Percentiles rank a stretch among this genome's conserved stretches.
Conservation (phyloP, 495 filamentous ascomycete genomes). For the Aspergillus sclerotiicarbonarius region DNA sequence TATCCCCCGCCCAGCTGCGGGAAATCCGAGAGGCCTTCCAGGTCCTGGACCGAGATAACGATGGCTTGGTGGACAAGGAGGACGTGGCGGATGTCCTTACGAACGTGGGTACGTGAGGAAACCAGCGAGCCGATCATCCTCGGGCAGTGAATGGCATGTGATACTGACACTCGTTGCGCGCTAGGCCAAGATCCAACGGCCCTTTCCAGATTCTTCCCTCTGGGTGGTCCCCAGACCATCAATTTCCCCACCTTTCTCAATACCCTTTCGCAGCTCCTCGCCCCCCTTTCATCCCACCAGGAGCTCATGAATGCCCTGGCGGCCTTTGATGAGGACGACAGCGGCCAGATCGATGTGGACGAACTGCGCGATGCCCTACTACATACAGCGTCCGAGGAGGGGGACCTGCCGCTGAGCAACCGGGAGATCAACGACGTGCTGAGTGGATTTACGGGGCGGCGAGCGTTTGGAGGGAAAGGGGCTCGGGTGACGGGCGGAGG, state of each 20-base stretch:
- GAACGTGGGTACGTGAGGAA: conserved; percentile 60
- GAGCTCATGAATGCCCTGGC: conserved; percentile 86
- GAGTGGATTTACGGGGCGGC: conserved; percentile 76
- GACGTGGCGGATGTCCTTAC: conserved; percentile 79
- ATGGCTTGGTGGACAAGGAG: conserved; percentile 69
- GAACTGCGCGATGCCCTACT: conserved; percentile 82
- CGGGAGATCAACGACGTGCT: conserved; percentile 80
- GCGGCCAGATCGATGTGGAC: conserved; percentile 80
- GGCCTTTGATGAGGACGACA: conserved; percentile 94
- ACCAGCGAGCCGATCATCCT: neutral
- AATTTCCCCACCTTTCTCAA: conserved; percentile 83
- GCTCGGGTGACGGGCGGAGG: conserved; percentile 28
- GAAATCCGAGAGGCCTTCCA: conserved; percentile 83
- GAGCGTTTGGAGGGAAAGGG: conserved; percentile 60
- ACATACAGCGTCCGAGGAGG: conserved; percentile 74
- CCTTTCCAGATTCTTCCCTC: conserved; percentile 74
- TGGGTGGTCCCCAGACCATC: conserved; percentile 61
- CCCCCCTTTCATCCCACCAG: conserved; percentile 64
- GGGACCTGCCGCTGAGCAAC: conserved; percentile 64
- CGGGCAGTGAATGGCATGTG: neutral
- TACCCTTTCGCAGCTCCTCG: conserved; percentile 68
- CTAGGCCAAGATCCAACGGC: conserved; percentile 57
- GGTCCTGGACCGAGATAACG: conserved; percentile 79
- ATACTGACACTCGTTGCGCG: conserved; percentile 9
- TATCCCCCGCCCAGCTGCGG: conserved; percentile 66